A percentile compares a stretch with the other conserved stretches of the same genome.
Conservation (phyloP, 305 asterid genomes). For the Fraxinus baroniana region DNA sequence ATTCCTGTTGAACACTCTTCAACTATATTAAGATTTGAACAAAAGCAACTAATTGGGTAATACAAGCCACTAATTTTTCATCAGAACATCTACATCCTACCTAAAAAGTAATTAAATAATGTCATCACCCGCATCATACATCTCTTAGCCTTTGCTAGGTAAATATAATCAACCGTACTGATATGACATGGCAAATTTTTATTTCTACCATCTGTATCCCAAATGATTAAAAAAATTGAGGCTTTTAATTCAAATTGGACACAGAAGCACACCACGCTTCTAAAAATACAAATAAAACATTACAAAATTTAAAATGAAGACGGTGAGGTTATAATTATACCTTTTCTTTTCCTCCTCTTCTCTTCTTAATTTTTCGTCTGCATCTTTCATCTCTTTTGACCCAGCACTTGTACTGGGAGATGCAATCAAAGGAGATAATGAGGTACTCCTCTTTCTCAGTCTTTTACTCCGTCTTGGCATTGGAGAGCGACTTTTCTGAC, state of each 20-base stretch:
- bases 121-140: neutral
- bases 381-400: slow-evolving; percentile 64
- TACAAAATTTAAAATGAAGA: neutral
- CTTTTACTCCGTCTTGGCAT: slow-evolving; percentile 58
- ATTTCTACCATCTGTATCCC: neutral
- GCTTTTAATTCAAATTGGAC: neutral
- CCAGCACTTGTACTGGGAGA: slow-evolving; percentile 54
- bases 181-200: neutral
- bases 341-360: slow-evolving; percentile 77
- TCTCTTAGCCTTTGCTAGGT: slow-evolving; percentile 2
- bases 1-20: neutral
- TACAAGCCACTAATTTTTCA: neutral
- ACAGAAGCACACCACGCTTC: neutral
- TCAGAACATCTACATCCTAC: neutral
- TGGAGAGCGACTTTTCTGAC: slow-evolving; percentile 68
- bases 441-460: slow-evolving; percentile 56
- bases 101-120: neutral
- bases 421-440: slow-evolving; percentile 51
- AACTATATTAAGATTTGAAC: neutral
- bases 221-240: neutral
- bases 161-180: neutral
- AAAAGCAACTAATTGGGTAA: neutral
- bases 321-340: slow-evolving; percentile 37
- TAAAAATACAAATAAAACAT: neutral
- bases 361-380: slow-evolving; percentile 60